Evolutionary conservation across 208 protist genomes (phyloP), one percentile per base, ranked within the genome.

Genomic region (Leishmania guyanensis): DNA sequence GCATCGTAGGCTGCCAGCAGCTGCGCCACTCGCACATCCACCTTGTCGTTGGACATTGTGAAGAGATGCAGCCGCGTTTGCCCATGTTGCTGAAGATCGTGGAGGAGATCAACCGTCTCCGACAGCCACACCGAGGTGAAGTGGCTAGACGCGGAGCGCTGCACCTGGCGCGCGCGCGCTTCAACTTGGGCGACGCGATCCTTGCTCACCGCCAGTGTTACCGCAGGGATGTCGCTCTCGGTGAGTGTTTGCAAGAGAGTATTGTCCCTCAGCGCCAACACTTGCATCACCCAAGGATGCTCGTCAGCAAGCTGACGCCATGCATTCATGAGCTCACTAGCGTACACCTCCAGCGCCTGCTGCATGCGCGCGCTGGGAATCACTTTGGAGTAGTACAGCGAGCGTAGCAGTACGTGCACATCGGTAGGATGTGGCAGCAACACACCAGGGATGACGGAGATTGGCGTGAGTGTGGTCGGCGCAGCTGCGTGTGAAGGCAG

Each of bases 351-450:
- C 69, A 80, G 60, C 0, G 76, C 81, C 0, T 51, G 48, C 71
- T 84, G 81, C 51, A 84, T 48, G 36, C 76, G 81, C 51, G 48
- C 36, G 50, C 76, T 84, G 17, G 81, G 81, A 17, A 84, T 80
- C 60, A 84, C 76, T 51, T 84, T 84, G 14, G 81, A n/a, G 70
- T 74, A 77, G 76, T 84, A 84, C 29, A 84, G 62, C 16, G 81
- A 70, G 22, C 81, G 76, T 29, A 84, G 81, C 20, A 84, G 60
- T 16, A 84, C 70, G 62, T 78, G 62, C 20, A 60, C 58, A n/a
- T 84, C 51, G 3, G 81, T 78, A 3, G 76, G 77, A 46, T 84
- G 81, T 26, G 81, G 81, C 68, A 84, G 81, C 46, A 80, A 50
- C 9, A 84, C 71, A 33, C 81, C 81, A 62, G 81, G 81, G n/a